Evolutionary conservation across 257 asterid species (phyloP).

Genomic region (Vinca minor): DNA sequence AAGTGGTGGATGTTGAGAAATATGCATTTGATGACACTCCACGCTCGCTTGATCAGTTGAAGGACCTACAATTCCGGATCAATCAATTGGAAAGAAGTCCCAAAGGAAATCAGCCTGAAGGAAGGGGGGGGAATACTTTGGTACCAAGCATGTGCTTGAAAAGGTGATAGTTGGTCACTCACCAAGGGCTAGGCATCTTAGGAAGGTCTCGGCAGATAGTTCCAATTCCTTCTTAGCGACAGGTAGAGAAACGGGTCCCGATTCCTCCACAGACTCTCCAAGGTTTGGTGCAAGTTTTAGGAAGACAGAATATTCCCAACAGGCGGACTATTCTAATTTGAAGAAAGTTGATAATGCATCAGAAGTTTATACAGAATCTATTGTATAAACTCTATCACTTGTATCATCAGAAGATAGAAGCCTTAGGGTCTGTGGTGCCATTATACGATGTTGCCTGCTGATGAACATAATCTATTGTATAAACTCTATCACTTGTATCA

Average conservation of each 20-base stretch:
- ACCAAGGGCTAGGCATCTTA: conserved; percentile 50
- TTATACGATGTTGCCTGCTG: too few species aligned
- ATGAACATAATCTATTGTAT: too few species aligned
- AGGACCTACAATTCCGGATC: conserved; percentile 59
- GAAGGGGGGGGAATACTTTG: conserved; percentile 39
- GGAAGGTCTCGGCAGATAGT: conserved; percentile 57
- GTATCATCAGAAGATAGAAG: too few species aligned
- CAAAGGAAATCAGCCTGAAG: conserved; percentile 41
- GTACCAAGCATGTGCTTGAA: conserved; percentile 45
- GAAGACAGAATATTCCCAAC: conserved; percentile 40
- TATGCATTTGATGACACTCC: conserved; percentile 66
- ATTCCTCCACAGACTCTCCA: too few species aligned
- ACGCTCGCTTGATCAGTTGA: conserved; percentile 43
- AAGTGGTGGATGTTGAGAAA: too few species aligned
- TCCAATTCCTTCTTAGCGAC: conserved; percentile 30
- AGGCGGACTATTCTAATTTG: conserved; percentile 39
- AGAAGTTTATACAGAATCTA: too few species aligned
- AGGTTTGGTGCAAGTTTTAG: conserved; percentile 36
- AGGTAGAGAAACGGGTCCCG: conserved; percentile 34
- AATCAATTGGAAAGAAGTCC: too few species aligned
- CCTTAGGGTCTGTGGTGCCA: too few species aligned
- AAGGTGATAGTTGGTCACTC: too few species aligned
- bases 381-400: too few species aligned
- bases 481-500: too few species aligned
- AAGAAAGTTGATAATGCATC: conserved; percentile 45